Conservation (phyloP, 805 yeast genomes). For the Komagataella pseudopastoris region DNA sequence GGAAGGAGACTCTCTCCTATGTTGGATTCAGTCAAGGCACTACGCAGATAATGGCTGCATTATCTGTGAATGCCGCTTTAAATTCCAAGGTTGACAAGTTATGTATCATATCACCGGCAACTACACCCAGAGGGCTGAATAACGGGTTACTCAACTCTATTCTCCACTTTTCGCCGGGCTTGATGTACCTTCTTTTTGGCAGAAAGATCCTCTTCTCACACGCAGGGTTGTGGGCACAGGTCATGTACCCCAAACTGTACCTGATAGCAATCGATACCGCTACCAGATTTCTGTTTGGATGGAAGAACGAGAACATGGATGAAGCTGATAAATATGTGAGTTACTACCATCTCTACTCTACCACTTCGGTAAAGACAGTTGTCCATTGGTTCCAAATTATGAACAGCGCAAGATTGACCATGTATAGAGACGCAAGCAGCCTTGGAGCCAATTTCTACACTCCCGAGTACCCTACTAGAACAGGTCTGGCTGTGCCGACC, state of each 20-base stretch:
- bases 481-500: conserved; percentile 56
- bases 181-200: conserved; percentile 67
- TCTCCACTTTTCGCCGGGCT: conserved; percentile 62
- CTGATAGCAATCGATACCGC: conserved; percentile 59
- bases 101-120: conserved; percentile 86
- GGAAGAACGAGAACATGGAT: conserved; percentile 66
- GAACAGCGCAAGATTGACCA: conserved; percentile 61
- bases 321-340: conserved; percentile 64
- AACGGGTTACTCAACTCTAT: conserved; percentile 61
- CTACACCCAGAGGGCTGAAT: conserved; percentile 77
- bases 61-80: conserved; percentile 50
- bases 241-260: conserved; percentile 67
- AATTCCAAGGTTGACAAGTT: conserved; percentile 42
- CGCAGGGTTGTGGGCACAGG: conserved; percentile 54
- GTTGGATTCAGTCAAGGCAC: conserved; percentile 92
- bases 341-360: conserved; percentile 79
- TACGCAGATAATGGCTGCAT: conserved; percentile 82
- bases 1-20: conserved; percentile 35
- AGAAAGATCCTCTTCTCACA: conserved; percentile 53
- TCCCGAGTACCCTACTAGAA: conserved; percentile 20
- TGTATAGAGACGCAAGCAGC: conserved; percentile 64
- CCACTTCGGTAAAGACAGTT: conserved; percentile 81
- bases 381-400: conserved; percentile 97
- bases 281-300: conserved; percentile 57
- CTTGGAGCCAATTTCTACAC: conserved; percentile 42